Evolutionary conservation across 2,329 filamentous ascomycete species (phyloP), one percentile per base, ranked within the genome.

Genomic region (Fusarium nanum): DNA sequence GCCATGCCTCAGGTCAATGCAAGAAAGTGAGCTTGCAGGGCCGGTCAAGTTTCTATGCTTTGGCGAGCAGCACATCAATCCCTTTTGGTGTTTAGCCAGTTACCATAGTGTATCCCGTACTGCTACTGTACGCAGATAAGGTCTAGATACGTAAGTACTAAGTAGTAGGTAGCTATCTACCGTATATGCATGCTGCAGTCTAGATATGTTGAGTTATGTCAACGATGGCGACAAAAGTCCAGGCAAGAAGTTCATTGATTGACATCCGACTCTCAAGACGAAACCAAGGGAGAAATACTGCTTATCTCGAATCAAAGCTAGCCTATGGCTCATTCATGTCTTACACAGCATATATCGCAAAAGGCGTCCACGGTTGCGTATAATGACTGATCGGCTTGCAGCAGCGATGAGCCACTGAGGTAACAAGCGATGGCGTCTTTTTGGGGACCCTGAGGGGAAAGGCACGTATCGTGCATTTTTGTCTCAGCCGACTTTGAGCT

Each of bases 381-480:
- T 27, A 16, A n/a, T 64, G 50, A 53, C 56, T 57, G 49, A 46
- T 64, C 56, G 67, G 64, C 52, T 61, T 70, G 55, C 64, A 49
- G 55, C 64, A 49, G 52, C 18, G 27, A 54, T 40, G 41, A 56
- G 55, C 49, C 27, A 44, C 46, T 52, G 48, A 56, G 67, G 56
- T 53, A 18, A 27, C 23, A 63, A 58, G 47, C 55, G 60, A 52
- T 48, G 49, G 64, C 49, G 56, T 47, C 49, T 48, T 61, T 41
- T 45, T 61, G 54, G 50, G 52, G 56, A 57, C 44, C 53, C 52
- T 69, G 50, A 67, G 56, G 64, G 58, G 66, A 67, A 40, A 22
- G 44, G 56, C 56, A 56, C 54, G 20, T 56, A 56, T 57, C 20
- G 13, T 41, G 42, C 18, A 34, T 49, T 42, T 59, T 47, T 59